Evolutionary conservation across 805 yeast genomes (phyloP).

Genomic region (Candida ficus): DNA sequence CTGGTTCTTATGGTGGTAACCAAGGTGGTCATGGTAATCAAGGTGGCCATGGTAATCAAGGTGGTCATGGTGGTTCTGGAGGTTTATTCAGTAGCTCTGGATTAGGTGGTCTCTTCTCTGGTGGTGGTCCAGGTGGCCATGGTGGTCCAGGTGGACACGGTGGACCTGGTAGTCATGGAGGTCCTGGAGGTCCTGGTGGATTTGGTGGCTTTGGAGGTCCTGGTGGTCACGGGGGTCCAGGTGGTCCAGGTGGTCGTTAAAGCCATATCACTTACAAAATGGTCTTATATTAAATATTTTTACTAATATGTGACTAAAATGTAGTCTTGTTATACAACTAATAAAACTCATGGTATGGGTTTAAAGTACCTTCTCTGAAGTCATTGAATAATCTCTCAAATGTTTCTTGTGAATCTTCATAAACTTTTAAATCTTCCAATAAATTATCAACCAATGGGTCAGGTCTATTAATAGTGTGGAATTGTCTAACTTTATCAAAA

Average conservation of each 20-base stretch:
- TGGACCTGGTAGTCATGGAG: not conserved
- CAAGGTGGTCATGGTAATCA: constrained; percentile 1
- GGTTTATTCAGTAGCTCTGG: no score
- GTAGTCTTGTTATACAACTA: no score
- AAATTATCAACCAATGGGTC: constrained; percentile 27
- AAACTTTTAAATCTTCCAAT: constrained; percentile 12
- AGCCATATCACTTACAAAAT: not conserved
- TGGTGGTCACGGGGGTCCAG: no score
- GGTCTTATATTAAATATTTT: no score
- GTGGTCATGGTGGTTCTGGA: not conserved
- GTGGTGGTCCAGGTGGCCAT: not conserved
- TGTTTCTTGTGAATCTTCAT: constrained; percentile 13
- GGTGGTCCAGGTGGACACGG: not conserved
- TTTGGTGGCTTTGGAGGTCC: not conserved
- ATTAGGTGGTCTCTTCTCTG: no score
- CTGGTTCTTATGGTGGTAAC: not conserved
- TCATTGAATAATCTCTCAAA: constrained; percentile 20
- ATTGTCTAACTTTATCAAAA: constrained; percentile 25
- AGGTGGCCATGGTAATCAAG: not conserved
- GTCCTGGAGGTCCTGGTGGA: not conserved
- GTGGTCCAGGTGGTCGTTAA: not conserved
- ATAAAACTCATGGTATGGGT: constrained; percentile 12
- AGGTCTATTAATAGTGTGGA: constrained; percentile 27
- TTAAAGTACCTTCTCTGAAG: constrained; percentile 15
- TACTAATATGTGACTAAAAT: no score